A percentile compares a stretch with the other conserved stretches of the same genome.
Evolutionary conservation across 78 protist genomes (phyloP).

Genomic region (Guillardia theta): DNA sequence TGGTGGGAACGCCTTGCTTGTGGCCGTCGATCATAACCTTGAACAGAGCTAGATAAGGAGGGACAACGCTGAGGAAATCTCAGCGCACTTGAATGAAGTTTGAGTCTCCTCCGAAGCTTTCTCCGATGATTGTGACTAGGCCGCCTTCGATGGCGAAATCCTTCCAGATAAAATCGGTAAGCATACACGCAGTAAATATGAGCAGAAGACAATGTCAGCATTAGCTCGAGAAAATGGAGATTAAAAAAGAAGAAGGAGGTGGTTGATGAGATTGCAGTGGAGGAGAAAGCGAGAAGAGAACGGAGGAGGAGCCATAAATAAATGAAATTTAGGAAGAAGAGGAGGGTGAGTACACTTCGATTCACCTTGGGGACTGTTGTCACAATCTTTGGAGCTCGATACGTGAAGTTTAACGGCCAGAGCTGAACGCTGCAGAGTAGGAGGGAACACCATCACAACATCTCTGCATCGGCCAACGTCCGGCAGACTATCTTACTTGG

Average conservation of each 20-base stretch:
- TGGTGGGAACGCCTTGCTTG: background rate
- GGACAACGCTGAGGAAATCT: no score
- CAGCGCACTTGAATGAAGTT: background rate
- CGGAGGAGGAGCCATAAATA: background rate
- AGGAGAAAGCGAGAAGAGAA: background rate
- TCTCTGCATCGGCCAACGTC: background rate
- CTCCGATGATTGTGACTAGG: background rate
- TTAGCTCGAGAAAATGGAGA: background rate
- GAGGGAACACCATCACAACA: no score
- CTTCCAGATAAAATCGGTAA: background rate
- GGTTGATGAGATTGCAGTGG: background rate
- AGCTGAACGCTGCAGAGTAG: no score
- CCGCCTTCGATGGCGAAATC: background rate
- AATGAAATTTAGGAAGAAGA: background rate
- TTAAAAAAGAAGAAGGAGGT: background rate
- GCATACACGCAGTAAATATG: background rate
- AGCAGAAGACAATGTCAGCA: background rate
- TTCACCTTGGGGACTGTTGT: background rate
- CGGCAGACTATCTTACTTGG: background rate
- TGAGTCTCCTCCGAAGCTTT: conserved; percentile 10
- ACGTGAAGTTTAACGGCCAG: background rate
- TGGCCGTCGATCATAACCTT: background rate
- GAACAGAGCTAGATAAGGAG: no score
- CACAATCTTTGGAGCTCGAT: no score
- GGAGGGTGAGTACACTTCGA: background rate